These are phyloP conservation scores for Butyriboletus regius DNA, from an alignment of 1,284 basidiomycete genomes.

Conservation along the genomic window DNA sequence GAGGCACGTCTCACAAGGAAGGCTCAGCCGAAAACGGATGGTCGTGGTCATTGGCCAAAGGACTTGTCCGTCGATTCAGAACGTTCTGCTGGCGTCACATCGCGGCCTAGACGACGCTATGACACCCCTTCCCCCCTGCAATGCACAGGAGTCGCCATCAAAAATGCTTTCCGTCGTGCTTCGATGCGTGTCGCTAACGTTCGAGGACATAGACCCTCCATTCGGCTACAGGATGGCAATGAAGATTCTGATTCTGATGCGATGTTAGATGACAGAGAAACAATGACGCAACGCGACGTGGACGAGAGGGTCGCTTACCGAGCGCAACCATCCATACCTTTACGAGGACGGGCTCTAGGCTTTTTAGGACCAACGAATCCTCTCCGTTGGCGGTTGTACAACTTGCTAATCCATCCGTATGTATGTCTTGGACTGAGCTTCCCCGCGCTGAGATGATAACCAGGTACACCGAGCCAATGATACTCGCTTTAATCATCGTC, in stretches of 20 bases:
- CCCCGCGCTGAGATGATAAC: neutral
- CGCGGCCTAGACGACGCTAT: constrained; percentile 40
- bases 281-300: constrained; percentile 28
- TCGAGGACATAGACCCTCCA: constrained; percentile 55
- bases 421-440: constrained; percentile 17
- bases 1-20: constrained; percentile 48
- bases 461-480: constrained; percentile 82
- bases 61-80: constrained; percentile 37
- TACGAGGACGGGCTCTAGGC: constrained; percentile 77
- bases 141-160: constrained; percentile 52
- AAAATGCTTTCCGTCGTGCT: constrained; percentile 57
- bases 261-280: constrained; percentile 15
- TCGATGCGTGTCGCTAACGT: constrained; percentile 81
- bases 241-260: constrained; percentile 29
- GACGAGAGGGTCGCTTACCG: constrained; percentile 24
- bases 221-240: constrained; percentile 48
- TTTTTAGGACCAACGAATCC: constrained; percentile 65
- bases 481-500: constrained; percentile 77
- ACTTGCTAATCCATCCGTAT: constrained; percentile 64
- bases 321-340: constrained; percentile 38
- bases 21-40: constrained; percentile 28
- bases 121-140: constrained; percentile 49
- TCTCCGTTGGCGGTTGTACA: constrained; percentile 57
- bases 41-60: constrained; percentile 23
- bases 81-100: constrained; percentile 32